Evolutionary conservation across 768 basidiomycete genomes (phyloP), one percentile per base, ranked within the genome.

Genomic region (Tulasnella sp.): DNA sequence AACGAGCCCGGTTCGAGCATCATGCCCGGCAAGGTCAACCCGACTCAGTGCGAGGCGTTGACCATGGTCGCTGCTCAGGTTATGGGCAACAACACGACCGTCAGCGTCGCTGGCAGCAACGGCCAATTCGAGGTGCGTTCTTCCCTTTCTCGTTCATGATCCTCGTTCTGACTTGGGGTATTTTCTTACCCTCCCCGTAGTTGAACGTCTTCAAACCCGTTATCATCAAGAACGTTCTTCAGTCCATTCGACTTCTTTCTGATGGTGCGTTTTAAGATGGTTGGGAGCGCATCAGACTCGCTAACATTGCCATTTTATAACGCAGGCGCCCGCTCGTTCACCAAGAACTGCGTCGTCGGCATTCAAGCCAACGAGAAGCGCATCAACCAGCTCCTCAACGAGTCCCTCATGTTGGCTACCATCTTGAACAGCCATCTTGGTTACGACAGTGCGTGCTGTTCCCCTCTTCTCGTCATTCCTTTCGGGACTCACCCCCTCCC

Each of bases 21-120:
- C 87, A 99, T 99, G 98, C 98, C 97, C 9, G 98, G 98, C 80
- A 99, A 99, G 87, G 98, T 99, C 80, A 99, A 99, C 87, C 98
- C 98, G 16, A 99, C 98, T 6, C 98, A 99, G 85, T 99, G 98
- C 83, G 98, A 99, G 86, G 98, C 98, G 10, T 86, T 99, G 81
- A 99, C 98, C 14, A 99, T 99, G 98, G 96, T 99, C 34, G 95
- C 96, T 58, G 96, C 97, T 0, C 98, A 99, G 85, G 97, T 99
- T 7, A 97, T 99, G 86, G 98, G 98, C 58, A 99, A 99, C 87
- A 94, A 99, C 85, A 96, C 96, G 16, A 86, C 92, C 71, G 94
- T 99, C 84, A 94, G 92, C 83, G 88, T 99, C 82, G 97, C 96
- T 46, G 95, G 98, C 76, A 92, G 96, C 21, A 95, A 92, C 84